Evolutionary conservation across 106 monocot species (phyloP).

Genomic region (Agapanthus africanus): DNA sequence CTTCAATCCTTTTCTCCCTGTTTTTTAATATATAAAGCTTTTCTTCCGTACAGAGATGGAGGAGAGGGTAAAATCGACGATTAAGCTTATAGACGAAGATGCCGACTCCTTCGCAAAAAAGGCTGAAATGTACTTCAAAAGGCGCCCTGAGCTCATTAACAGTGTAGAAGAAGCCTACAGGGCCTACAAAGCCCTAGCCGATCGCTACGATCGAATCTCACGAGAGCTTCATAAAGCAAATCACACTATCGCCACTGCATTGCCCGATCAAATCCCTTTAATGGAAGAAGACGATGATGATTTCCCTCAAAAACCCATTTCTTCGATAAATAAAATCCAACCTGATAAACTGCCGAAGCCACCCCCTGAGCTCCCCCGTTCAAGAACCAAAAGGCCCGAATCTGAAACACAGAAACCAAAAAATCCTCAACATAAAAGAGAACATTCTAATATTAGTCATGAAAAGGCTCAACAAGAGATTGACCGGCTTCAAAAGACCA

Average conservation of each 20-base stretch:
- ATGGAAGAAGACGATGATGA: slow-evolving; percentile 27
- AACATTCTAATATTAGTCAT: neutral
- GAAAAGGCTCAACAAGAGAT: slow-evolving; percentile 23
- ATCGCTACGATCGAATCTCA: slow-evolving; percentile 23
- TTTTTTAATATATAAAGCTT: neutral
- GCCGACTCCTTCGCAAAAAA: slow-evolving; percentile 34
- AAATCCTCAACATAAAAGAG: neutral
- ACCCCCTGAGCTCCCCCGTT: slow-evolving; percentile 4
- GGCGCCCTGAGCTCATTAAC: slow-evolving; percentile 21
- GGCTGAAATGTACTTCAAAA: slow-evolving; percentile 30
- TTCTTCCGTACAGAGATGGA: slow-evolving; percentile 20
- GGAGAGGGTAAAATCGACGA: slow-evolving; percentile 24
- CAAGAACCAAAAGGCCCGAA: neutral
- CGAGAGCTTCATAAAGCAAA: slow-evolving; percentile 35
- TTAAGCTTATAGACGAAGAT: slow-evolving; percentile 26
- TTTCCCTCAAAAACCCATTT: neutral
- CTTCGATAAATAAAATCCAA: neutral
- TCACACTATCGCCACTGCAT: slow-evolving; percentile 16
- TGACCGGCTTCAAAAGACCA: slow-evolving; percentile 25
- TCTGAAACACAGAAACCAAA: neutral
- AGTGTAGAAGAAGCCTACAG: slow-evolving; percentile 23
- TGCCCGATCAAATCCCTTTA: slow-evolving; percentile 24
- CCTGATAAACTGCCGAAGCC: slow-evolving; percentile 4
- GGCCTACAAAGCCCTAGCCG: slow-evolving; percentile 26
- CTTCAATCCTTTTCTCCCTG: no score